Evolutionary conservation across 1,284 basidiomycete species (phyloP).

Genomic region (Phellopilus nigrolimitatus): DNA sequence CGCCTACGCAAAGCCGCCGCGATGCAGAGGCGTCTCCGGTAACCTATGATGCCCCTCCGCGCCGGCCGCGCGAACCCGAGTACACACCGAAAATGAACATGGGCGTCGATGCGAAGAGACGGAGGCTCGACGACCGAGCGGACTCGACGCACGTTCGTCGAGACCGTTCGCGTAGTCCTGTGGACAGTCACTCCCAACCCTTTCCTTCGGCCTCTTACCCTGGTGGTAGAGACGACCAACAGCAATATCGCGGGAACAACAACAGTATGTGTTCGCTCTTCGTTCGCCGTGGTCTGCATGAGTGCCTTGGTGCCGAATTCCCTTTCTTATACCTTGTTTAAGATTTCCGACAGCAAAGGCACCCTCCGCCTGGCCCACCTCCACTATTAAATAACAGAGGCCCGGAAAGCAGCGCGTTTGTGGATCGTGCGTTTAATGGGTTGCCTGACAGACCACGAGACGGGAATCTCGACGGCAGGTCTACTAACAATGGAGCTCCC

Average conservation of each 20-base stretch:
- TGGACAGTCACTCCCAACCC: background rate
- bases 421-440: background rate
- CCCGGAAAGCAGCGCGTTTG: background rate
- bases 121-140: conserved; percentile 5
- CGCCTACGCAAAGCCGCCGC: background rate
- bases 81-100: background rate
- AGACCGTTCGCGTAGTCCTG: conserved; percentile 13
- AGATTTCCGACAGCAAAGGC: conserved; percentile 3
- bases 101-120: conserved; percentile 14
- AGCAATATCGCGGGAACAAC: background rate
- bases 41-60: conserved; percentile 4
- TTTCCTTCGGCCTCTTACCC: conserved; percentile 2
- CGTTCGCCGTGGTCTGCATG: background rate
- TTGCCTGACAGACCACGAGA: background rate
- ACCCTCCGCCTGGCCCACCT: background rate
- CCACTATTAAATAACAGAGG: background rate
- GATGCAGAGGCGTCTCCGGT: conserved; percentile 3
- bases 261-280: conserved; percentile 5
- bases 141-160: conserved; percentile 8
- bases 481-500: background rate
- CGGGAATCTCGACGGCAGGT: background rate
- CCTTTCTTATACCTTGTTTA: conserved; percentile 1
- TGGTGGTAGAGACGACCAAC: background rate
- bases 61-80: conserved; percentile 12
- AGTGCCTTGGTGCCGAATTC: background rate